Percentiles rank a stretch among this genome's conserved stretches.
phyloP scores from a whole-genome alignment of 208 protist species.

The Acanthamoeba royreba region DNA sequence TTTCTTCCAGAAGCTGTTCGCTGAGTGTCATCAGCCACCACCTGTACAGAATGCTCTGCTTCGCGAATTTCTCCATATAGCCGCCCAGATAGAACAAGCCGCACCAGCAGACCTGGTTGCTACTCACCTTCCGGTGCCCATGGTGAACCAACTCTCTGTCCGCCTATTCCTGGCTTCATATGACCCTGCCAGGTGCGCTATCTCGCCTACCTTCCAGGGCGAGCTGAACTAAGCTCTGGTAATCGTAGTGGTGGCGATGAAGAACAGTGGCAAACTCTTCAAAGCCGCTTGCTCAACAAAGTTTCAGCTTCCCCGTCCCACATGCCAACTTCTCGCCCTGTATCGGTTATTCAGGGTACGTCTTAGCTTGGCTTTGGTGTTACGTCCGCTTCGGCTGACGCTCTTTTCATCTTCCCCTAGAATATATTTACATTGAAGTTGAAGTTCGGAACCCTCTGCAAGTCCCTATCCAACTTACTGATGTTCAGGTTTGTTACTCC shows the following conservation, averaged over 20 bases:
- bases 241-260: background rate
- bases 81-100: background rate
- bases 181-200: background rate
- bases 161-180: background rate
- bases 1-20: background rate
- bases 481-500: background rate
- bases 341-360: background rate
- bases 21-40: background rate
- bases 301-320: background rate
- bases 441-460: background rate
- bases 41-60: background rate
- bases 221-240: background rate
- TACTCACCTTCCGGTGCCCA: background rate
- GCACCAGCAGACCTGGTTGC: background rate
- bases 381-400: too few species aligned
- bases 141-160: background rate
- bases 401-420: background rate
- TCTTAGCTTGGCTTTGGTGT: too few species aligned
- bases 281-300: background rate
- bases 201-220: background rate
- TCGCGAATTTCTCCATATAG: background rate
- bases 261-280: background rate
- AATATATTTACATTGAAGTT: constrained; percentile 7
- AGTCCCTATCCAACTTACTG: background rate
- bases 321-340: background rate